These are phyloP conservation scores for Globisporangium nagaii DNA, from an alignment of 352 stramenopile species.

Conservation along the genomic window DNA sequence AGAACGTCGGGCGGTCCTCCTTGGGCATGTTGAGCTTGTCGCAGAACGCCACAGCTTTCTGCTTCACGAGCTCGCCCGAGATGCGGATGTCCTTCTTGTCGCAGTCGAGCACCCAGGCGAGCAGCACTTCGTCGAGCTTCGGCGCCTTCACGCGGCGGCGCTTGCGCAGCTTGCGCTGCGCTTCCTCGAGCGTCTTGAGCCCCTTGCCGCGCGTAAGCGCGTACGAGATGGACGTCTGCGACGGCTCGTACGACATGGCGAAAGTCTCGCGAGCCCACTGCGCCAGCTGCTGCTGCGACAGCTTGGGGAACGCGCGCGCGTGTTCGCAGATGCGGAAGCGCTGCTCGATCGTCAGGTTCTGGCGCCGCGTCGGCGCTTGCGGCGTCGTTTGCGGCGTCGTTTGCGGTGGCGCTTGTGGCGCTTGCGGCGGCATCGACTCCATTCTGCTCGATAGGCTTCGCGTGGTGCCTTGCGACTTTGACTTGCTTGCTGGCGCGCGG, in stretches of 20 bases:
- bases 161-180: constrained; percentile 53
- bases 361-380: neutral
- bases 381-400: neutral
- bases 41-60: constrained; percentile 11
- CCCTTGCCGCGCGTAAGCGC: constrained; percentile 69
- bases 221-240: constrained; percentile 80
- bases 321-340: constrained; percentile 78
- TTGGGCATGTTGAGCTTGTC: constrained; percentile 11
- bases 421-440: too few species aligned
- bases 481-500: too few species aligned
- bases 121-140: constrained; percentile 16
- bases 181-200: constrained; percentile 67
- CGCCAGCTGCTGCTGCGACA: constrained; percentile 67
- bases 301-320: constrained; percentile 61
- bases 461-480: too few species aligned
- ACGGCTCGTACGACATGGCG: constrained; percentile 58
- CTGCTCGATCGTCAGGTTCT: constrained; percentile 80
- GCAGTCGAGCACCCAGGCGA: constrained; percentile 16
- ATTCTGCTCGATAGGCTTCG: too few species aligned
- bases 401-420: neutral
- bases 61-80: constrained; percentile 17
- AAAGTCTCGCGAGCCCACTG: constrained; percentile 77
- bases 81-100: constrained; percentile 14
- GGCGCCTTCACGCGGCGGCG: constrained; percentile 14
- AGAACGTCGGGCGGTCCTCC: constrained; percentile 33